Base-by-base conservation (phyloP, 129 eudicot species). In the Pseudognaphalium luteoalbum region DNA sequence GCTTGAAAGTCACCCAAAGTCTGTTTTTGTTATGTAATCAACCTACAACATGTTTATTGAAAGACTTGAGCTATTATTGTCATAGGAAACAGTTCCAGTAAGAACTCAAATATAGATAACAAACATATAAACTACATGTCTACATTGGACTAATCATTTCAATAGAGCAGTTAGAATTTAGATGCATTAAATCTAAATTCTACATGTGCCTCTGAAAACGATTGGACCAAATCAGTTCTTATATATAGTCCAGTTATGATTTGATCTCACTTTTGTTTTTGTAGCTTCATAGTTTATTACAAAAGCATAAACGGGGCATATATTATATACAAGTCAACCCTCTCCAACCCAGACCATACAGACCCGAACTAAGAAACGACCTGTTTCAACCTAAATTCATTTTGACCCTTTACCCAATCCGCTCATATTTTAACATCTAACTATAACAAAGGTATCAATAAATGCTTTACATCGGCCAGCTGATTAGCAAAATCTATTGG, bases 401-500 rank as follows among this genome's bases (percentile, higher is more conserved):
- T 61, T 62, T 62, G 35, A 25, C 33, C 67, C 3, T 12, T 25
- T 22, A 62, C 37, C 67, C 67, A 29, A 29, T 7, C 67, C 8
- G 33, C 15, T 25, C 32, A 22, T 4, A 22, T 11, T 14, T 3
- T 57, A 20, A 19, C 28, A 12, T 57, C 12, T 57, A 33, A 11
- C 11, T 34, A 32, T 16, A 67, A 75, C 2, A 66, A 22, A 52
- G 6, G 32, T n/a, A 6, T 14, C 4, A 37, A 67, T 34, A 42
- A 47, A 72, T 29, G 56, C 22, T 86, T 86, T 73, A 88, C 93
- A 85, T 86, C 86, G 3, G 93, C 78, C 54, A 90, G 56, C 73
- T 83, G 87, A 81, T 74, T 85, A 30, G 96, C 95, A 78, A 90
- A 92, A 88, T 92, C 83, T 79, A 90, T 81, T 2, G 95, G 96